These are phyloP conservation scores for Daldinia decipiens DNA, from an alignment of 495 filamentous ascomycete species.

Conservation along the genomic window DNA sequence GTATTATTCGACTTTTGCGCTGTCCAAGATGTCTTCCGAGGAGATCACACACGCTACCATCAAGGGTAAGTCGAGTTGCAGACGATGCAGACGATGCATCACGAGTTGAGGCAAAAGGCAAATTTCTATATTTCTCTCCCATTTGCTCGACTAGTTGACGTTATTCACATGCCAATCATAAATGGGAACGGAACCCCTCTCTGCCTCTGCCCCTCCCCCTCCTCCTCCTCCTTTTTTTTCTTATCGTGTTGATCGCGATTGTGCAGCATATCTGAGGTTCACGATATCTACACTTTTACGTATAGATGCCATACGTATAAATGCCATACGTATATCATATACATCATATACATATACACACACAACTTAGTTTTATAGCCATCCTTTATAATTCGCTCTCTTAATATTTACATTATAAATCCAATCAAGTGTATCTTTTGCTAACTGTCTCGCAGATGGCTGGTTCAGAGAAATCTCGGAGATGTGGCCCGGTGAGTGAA, in stretches of 20 bases:
- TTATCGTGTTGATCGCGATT: background rate
- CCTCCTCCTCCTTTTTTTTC: background rate
- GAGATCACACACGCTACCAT: slow-evolving; percentile 71
- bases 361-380: background rate
- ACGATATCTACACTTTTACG: background rate
- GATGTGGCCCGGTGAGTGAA: slow-evolving; percentile 86
- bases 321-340: background rate
- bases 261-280: slow-evolving; percentile 5
- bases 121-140: background rate
- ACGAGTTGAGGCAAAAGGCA: no score
- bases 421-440: background rate
- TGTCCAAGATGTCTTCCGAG: slow-evolving; percentile 50
- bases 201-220: slow-evolving; percentile 3
- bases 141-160: slow-evolving; percentile 11
- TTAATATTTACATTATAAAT: background rate
- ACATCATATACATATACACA: background rate
- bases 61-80: slow-evolving; percentile 57
- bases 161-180: slow-evolving; percentile 6
- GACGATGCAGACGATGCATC: background rate
- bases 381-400: background rate
- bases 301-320: background rate
- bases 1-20: slow-evolving; percentile 22
- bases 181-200: no score
- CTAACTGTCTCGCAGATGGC: slow-evolving; percentile 73
- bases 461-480: slow-evolving; percentile 98